These are phyloP conservation scores for Fusarium fracticaudum DNA, from an alignment of 2,329 filamentous ascomycete species.

Conservation along the genomic window DNA sequence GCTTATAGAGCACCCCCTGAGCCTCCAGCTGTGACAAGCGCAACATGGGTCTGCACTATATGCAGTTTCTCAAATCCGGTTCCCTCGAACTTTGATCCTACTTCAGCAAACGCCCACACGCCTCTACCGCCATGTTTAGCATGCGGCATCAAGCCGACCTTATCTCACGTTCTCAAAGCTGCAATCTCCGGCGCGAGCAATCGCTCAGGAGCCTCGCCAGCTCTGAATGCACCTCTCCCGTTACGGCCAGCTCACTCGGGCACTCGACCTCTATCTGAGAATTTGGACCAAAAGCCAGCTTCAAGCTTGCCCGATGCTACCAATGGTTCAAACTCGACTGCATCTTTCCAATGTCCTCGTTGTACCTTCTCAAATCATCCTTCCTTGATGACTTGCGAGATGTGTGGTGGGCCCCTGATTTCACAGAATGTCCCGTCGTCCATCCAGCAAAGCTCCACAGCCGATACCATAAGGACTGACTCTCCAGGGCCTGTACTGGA, in stretches of 20 bases:
- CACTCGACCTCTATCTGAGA: slow-evolving; percentile 15
- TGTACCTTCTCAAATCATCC: slow-evolving; percentile 96
- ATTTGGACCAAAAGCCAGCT: neutral
- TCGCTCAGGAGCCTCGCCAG: slow-evolving; percentile 47
- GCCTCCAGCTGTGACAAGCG: slow-evolving; percentile 63
- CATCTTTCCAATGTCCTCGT: slow-evolving; percentile 75
- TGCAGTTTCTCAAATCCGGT: slow-evolving; percentile 95
- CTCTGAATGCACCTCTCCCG: slow-evolving; percentile 43
- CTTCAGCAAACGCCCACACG: slow-evolving; percentile 80
- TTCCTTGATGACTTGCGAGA: slow-evolving; percentile 85
- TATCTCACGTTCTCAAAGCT: slow-evolving; percentile 86
- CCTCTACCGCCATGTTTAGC: slow-evolving; percentile 87
- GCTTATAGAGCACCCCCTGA: slow-evolving; percentile 51
- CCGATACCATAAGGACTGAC: slow-evolving; percentile 63
- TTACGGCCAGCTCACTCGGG: slow-evolving; percentile 39
- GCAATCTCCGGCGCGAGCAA: slow-evolving; percentile 79
- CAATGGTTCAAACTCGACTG: slow-evolving; percentile 23
- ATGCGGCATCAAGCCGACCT: slow-evolving; percentile 91
- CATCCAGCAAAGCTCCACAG: slow-evolving; percentile 49
- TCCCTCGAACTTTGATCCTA: slow-evolving; percentile 91
- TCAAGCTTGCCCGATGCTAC: neutral
- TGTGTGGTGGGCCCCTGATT: slow-evolving; percentile 82
- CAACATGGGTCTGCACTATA: slow-evolving; percentile 95
- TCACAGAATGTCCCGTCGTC: slow-evolving; percentile 58
- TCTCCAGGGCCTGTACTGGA: slow-evolving; percentile 80